Evolutionary conservation across 768 basidiomycete genomes (phyloP).

Genomic region (Hydnum rufescens): DNA sequence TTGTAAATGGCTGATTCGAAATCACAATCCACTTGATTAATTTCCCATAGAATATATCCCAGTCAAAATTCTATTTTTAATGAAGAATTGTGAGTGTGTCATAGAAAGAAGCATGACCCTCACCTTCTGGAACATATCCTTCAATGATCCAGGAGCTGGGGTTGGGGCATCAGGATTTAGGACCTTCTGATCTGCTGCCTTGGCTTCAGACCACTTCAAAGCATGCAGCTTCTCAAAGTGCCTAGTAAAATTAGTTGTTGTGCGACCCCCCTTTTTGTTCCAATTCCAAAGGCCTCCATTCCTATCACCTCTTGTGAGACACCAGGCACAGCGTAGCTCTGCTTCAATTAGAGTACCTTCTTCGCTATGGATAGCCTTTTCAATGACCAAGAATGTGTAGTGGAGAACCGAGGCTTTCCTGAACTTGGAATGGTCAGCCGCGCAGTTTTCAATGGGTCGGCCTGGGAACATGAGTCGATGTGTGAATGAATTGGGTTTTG

Average conservation of each 20-base stretch:
- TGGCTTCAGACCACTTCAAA: background rate
- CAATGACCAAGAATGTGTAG: background rate
- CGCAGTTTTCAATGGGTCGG: background rate
- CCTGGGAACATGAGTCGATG: too few relatives aligned
- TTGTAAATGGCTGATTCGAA: conserved; percentile 13
- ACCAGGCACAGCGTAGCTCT: background rate
- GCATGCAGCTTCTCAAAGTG: background rate
- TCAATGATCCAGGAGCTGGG: background rate
- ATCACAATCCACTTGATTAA: conserved; percentile 10
- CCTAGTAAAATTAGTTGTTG: background rate
- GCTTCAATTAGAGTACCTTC: background rate
- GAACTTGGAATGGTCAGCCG: background rate
- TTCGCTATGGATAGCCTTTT: background rate
- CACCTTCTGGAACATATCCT: background rate
- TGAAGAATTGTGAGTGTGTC: background rate
- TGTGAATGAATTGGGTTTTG: too few relatives aligned
- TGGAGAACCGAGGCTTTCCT: background rate
- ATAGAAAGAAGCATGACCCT: background rate
- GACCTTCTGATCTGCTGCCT: background rate
- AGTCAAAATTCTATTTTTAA: conserved; percentile 1
- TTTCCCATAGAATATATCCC: conserved; percentile 6
- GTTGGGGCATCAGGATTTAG: background rate
- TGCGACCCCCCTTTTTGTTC: background rate
- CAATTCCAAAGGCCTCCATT: background rate
- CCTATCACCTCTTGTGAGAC: background rate